phyloP scores from a whole-genome alignment of 768 basidiomycete genomes.

The Agrocybe chaxingu region DNA sequence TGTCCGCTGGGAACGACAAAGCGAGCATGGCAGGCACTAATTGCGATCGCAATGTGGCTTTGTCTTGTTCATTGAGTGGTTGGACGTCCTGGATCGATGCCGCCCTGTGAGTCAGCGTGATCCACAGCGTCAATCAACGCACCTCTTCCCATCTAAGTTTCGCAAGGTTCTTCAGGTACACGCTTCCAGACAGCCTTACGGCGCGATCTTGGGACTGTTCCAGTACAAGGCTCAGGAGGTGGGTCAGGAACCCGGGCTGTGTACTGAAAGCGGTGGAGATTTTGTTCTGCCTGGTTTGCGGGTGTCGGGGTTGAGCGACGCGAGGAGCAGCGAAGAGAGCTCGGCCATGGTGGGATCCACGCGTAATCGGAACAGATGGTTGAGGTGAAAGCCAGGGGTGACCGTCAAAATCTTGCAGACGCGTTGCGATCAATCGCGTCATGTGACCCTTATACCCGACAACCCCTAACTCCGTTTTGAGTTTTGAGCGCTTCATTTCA shows the following conservation, averaged over 20 bases:
- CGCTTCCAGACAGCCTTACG: slow-evolving; percentile 78
- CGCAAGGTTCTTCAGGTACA: slow-evolving; percentile 91
- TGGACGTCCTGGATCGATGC: slow-evolving; percentile 56
- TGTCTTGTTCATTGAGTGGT: slow-evolving; percentile 70
- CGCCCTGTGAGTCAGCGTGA: neutral
- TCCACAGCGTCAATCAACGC: slow-evolving; percentile 15
- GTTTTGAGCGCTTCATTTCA: neutral
- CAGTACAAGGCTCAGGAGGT: slow-evolving; percentile 77
- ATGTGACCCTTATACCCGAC: slow-evolving; percentile 10
- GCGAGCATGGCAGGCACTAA: slow-evolving; percentile 92
- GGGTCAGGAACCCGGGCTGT: slow-evolving; percentile 76
- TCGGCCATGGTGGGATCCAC: slow-evolving; percentile 52
- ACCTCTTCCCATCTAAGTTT: slow-evolving; percentile 91
- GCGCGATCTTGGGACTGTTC: slow-evolving; percentile 63
- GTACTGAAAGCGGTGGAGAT: slow-evolving; percentile 58
- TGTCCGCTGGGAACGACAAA: slow-evolving; percentile 72
- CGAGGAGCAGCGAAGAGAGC: slow-evolving; percentile 65
- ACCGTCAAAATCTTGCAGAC: slow-evolving; percentile 13
- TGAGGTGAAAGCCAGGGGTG: slow-evolving; percentile 7
- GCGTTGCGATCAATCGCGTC: slow-evolving; percentile 12
- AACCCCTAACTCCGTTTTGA: neutral
- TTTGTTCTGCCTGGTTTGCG: slow-evolving; percentile 81
- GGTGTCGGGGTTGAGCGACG: slow-evolving; percentile 65
- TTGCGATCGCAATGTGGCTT: slow-evolving; percentile 64
- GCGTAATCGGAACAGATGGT: slow-evolving; percentile 4